Evolutionary conservation across 768 basidiomycete species (phyloP).

Genomic region (Kwoniella newhampshirensis): DNA sequence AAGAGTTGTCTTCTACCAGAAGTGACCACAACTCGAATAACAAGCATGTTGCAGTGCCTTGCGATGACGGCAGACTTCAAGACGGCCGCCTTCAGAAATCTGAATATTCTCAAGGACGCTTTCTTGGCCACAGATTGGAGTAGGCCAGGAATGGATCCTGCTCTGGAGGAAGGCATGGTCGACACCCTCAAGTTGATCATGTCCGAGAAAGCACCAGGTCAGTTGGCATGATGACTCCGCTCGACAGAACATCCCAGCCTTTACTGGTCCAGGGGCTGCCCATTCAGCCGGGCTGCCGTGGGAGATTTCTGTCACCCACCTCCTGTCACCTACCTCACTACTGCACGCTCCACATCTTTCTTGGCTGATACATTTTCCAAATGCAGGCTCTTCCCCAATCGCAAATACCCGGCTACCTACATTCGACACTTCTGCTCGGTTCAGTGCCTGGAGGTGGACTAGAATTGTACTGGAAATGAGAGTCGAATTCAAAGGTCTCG

Average conservation of each 20-base stretch:
- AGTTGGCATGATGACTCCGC: constrained; percentile 2
- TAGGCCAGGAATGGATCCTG: constrained; percentile 20
- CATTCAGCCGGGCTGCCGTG: too few relatives aligned
- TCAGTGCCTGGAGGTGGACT: constrained; percentile 49
- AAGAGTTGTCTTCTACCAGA: constrained; percentile 9
- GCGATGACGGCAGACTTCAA: constrained; percentile 44
- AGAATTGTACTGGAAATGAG: constrained; percentile 47
- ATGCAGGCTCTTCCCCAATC: constrained; percentile 8
- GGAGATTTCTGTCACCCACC: too few relatives aligned
- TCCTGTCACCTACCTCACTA: neutral
- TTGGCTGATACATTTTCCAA: neutral
- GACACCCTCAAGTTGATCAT: constrained; percentile 46
- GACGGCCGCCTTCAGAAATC: constrained; percentile 45
- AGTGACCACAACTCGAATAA: constrained; percentile 14
- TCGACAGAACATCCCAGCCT: too few relatives aligned
- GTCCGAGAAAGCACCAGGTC: constrained; percentile 33
- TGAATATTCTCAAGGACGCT: constrained; percentile 45
- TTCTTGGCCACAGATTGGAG: constrained; percentile 45
- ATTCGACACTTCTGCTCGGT: constrained; percentile 24
- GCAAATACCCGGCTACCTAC: constrained; percentile 14
- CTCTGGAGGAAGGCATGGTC: constrained; percentile 44
- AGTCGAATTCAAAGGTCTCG: constrained; percentile 47
- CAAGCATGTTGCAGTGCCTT: constrained; percentile 21
- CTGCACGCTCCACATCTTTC: neutral
- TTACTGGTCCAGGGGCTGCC: too few relatives aligned